A percentile compares a stretch with the other conserved stretches of the same genome.
Evolutionary conservation across 139 green algal genomes (phyloP).

Genomic region (Dunaliella primolecta): DNA sequence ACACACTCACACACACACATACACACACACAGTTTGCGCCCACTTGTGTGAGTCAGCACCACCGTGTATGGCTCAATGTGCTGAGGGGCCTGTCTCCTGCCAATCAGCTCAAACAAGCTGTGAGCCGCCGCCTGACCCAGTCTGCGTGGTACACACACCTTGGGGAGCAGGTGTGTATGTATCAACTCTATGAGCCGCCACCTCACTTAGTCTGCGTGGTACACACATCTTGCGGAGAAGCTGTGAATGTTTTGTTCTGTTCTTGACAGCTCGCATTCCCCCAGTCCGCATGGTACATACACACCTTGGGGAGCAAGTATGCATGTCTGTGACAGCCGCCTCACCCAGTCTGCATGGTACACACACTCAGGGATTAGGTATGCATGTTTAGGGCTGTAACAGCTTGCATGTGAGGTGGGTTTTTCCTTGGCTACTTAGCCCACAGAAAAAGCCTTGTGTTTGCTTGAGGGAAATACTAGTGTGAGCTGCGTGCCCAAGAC

Average conservation of each 20-base stretch:
- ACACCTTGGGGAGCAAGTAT: neutral
- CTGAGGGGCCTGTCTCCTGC: neutral
- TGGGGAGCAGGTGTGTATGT: neutral
- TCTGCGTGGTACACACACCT: neutral
- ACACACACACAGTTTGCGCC: neutral
- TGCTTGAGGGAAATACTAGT: too few relatives aligned
- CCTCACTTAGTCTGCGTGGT: neutral
- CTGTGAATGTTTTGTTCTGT: neutral
- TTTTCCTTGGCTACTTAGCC: too few relatives aligned
- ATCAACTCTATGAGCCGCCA: neutral
- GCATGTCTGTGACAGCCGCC: neutral
- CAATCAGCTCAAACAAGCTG: neutral
- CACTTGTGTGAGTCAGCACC: neutral
- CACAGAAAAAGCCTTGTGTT: too few relatives aligned
- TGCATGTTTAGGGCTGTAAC: neutral
- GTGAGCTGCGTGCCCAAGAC: too few relatives aligned
- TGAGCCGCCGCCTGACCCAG: neutral
- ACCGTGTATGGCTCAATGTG: neutral
- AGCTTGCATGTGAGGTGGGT: too few relatives aligned
- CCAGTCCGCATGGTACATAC: neutral
- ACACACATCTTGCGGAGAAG: neutral
- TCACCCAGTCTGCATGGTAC: neutral
- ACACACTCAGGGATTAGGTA: neutral
- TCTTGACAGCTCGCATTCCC: neutral
- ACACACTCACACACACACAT: too few relatives aligned